A percentile compares a stretch with the other conserved stretches of the same genome.
These are phyloP conservation scores for Quambalaria eucalypti DNA, from an alignment of 1,284 basidiomycete species.

Conservation along the genomic window DNA sequence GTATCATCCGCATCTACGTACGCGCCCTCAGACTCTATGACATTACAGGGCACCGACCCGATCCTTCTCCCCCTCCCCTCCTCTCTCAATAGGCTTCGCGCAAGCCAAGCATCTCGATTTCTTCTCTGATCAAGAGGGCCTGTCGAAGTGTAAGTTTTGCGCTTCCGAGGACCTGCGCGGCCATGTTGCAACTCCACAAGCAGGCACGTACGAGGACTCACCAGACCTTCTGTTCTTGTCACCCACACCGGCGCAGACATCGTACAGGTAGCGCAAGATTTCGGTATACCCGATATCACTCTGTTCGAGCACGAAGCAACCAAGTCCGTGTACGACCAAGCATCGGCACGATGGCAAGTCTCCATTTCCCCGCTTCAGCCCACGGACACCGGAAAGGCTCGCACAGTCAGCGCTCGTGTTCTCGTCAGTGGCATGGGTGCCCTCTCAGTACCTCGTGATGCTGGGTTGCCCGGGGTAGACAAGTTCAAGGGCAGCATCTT, in stretches of 20 bases:
- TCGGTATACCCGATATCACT: constrained; percentile 16
- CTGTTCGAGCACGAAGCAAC: constrained; percentile 36
- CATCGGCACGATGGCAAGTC: constrained; percentile 40
- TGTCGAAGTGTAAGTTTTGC: too few species aligned
- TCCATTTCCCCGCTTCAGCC: neutral
- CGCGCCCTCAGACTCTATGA: too few species aligned
- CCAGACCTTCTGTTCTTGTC: neutral
- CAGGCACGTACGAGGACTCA: too few species aligned
- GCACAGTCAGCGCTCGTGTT: constrained; percentile 2
- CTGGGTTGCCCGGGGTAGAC: constrained; percentile 16
- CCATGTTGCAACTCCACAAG: too few species aligned
- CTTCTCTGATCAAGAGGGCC: neutral
- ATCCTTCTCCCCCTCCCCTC: neutral
- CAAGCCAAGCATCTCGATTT: neutral
- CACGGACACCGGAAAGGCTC: neutral
- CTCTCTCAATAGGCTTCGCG: neutral
- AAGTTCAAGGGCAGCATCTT: constrained; percentile 28
- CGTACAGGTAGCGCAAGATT: too few species aligned
- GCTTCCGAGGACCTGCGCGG: too few species aligned
- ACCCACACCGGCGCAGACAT: neutral
- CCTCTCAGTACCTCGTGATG: constrained; percentile 18
- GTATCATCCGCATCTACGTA: constrained; percentile 18
- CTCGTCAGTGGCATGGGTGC: constrained; percentile 19
- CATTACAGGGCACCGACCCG: too few species aligned
- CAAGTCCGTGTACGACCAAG: constrained; percentile 32